Percentiles rank a stretch among this genome's conserved stretches.
These are phyloP conservation scores for Rhypophila decipiens DNA, from an alignment of 495 filamentous ascomycete species.

Conservation along the genomic window DNA sequence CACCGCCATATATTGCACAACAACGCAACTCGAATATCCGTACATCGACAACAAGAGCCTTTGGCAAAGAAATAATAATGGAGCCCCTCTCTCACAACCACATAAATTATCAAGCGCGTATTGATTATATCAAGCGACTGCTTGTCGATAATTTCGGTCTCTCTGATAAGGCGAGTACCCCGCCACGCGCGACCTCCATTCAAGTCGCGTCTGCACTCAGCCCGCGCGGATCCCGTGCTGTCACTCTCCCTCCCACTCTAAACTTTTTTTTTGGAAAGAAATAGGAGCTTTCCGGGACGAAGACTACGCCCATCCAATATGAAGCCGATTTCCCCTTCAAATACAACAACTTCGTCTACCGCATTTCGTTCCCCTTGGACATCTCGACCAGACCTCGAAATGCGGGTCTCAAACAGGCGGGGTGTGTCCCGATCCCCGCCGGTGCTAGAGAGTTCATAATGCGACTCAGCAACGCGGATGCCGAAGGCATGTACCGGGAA, in stretches of 20 bases:
- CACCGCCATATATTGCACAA: too few relatives aligned
- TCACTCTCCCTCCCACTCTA: too few relatives aligned
- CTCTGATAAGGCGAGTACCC: constrained; percentile 2
- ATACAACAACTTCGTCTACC: constrained; percentile 34
- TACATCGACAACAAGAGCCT: neutral
- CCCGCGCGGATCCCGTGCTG: too few relatives aligned
- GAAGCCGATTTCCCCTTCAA: constrained; percentile 28
- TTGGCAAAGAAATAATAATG: neutral
- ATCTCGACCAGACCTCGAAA: neutral
- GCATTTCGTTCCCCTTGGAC: constrained; percentile 12
- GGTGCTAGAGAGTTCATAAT: constrained; percentile 22
- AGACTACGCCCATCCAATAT: constrained; percentile 24
- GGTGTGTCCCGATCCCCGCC: constrained; percentile 14
- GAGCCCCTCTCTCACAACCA: constrained; percentile 16
- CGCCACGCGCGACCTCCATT: neutral
- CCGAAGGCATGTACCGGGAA: constrained; percentile 21
- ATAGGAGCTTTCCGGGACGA: neutral
- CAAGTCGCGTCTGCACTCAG: neutral
- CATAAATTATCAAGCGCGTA: constrained; percentile 22
- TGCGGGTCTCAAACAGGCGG: constrained; percentile 1
- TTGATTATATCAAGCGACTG: constrained; percentile 20
- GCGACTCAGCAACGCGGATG: constrained; percentile 21
- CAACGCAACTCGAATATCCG: neutral
- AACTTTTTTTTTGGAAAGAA: neutral
- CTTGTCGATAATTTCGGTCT: constrained; percentile 8